Conservation (phyloP, 805 yeast species). For the Blastobotrys chiropterorum region DNA sequence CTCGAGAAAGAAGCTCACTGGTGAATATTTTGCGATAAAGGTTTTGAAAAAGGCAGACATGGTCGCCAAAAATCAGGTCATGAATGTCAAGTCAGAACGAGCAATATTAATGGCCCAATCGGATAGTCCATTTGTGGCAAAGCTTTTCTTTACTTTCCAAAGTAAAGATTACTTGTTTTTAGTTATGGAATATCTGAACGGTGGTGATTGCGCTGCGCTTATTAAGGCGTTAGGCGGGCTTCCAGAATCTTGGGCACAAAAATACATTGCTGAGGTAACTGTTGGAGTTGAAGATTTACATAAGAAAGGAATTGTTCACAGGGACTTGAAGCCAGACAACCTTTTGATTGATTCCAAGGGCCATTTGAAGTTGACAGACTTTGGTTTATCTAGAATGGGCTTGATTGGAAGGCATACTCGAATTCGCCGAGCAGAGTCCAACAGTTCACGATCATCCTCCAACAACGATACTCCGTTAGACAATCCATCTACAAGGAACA, state of each 20-base stretch:
- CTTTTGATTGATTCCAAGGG: conserved; percentile 79
- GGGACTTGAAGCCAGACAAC: conserved; percentile 95
- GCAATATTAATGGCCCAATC: conserved; percentile 98
- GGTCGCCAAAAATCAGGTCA: conserved; percentile 95
- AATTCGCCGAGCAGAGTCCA: conserved; percentile 1
- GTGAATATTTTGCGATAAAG: conserved; percentile 93
- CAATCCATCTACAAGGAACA: neutral
- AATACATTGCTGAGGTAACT: conserved; percentile 84
- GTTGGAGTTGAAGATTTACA: conserved; percentile 90
- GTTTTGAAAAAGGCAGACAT: conserved; percentile 87
- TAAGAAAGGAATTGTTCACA: conserved; percentile 80
- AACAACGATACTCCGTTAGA: neutral
- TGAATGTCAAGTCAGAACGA: conserved; percentile 89
- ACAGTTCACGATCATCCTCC: neutral
- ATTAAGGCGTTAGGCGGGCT: conserved; percentile 74
- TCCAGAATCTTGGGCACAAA: conserved; percentile 74
- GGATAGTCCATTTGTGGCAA: conserved; percentile 89
- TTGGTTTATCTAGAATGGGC: conserved; percentile 89
- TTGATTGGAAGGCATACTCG: conserved; percentile 65
- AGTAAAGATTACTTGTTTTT: conserved; percentile 77
- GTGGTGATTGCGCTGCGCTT: conserved; percentile 91
- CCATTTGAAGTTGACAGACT: conserved; percentile 88
- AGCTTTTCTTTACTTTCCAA: conserved; percentile 81
- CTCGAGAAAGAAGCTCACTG: conserved; percentile 76
- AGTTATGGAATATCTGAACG: conserved; percentile 94